Evolutionary conservation across 495 filamentous ascomycete genomes (phyloP), one percentile per base, ranked within the genome.

Genomic region (Sordaria brevicollis): DNA sequence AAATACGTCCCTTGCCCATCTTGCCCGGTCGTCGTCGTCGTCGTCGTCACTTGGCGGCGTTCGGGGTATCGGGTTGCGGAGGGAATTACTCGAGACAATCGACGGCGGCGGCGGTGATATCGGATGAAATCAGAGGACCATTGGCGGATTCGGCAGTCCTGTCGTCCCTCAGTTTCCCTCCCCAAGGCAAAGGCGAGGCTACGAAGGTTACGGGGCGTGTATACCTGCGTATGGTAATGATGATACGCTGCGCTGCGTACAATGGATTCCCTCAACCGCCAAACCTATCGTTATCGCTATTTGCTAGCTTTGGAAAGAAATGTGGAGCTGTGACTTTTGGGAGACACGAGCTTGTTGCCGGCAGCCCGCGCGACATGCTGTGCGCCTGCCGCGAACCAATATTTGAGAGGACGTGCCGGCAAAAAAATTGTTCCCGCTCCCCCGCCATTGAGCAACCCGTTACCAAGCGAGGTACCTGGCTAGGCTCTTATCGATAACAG

Each of bases 1-100:
- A 85, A 77, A 92, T 86, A 80, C 88, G 87, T 41, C 76, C 70
- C 49, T 71, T 71, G 71, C 21, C 75, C 74, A 77, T 76, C 25
- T 70, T 76, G 29, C 19, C 19, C n/a, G 31, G 36, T 65, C 31
- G 62, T 9, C 31, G 65, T 19, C n/a, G n/a, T n/a, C n/a, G n/a
- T n/a, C n/a, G n/a, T n/a, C n/a, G n/a, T n/a, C n/a, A n/a, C n/a
- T n/a, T 57, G 49, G 49, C 49, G 49, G 25, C 25, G 49, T 31
- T 62, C 29, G 49, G 49, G n/a, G 49, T 29, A 10, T 36, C 35
- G 3, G 35, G 21, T 31, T 62, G 25, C 8, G 49, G 49, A 62
- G 49, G 49, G 49, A 62, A 62, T 62, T 62, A 62, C 49, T 17
- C 21, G 25, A 31, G 25, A 31, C 5, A 62, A 62, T 62, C 49